A percentile compares a stretch with the other conserved stretches of the same genome.
Evolutionary conservation across 768 basidiomycete genomes (phyloP).

Genomic region (Phanerodontia chrysosporium): DNA sequence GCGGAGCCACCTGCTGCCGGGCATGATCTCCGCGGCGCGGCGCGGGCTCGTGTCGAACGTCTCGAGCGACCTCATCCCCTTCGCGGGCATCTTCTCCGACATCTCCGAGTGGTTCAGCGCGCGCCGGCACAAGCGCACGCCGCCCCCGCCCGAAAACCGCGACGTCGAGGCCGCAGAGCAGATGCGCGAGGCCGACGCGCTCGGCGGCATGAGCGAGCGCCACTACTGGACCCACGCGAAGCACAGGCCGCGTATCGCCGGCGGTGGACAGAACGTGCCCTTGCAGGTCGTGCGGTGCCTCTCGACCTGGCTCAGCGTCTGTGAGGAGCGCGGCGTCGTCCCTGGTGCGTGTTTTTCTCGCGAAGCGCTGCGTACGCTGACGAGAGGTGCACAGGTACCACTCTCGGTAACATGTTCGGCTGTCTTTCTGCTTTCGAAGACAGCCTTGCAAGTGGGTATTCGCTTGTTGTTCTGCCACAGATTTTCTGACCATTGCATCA

Average conservation of each 20-base stretch:
- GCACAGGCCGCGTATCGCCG: conserved; percentile 30
- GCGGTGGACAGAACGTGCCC: conserved; percentile 53
- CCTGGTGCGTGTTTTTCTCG: conserved; percentile 36
- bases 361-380: background rate
- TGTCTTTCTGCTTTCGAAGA: conserved; percentile 51
- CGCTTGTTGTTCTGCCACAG: background rate
- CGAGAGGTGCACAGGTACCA: conserved; percentile 33
- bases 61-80: conserved; percentile 26
- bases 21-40: background rate
- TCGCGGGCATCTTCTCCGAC: conserved; percentile 17
- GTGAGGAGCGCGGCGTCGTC: conserved; percentile 56
- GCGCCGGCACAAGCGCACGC: background rate
- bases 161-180: background rate
- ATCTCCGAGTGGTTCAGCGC: conserved; percentile 4
- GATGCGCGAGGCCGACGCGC: background rate
- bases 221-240: conserved; percentile 21
- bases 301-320: conserved; percentile 53
- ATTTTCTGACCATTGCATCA: background rate
- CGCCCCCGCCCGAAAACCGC: background rate
- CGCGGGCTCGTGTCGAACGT: conserved; percentile 16
- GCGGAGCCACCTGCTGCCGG: conserved; percentile 37
- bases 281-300: conserved; percentile 51
- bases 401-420: conserved; percentile 47
- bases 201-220: conserved; percentile 6
- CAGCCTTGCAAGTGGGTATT: conserved; percentile 39